Evolutionary conservation across 176 grass and related monocot species (phyloP).

Genomic region (Paspalum vaginatum): DNA sequence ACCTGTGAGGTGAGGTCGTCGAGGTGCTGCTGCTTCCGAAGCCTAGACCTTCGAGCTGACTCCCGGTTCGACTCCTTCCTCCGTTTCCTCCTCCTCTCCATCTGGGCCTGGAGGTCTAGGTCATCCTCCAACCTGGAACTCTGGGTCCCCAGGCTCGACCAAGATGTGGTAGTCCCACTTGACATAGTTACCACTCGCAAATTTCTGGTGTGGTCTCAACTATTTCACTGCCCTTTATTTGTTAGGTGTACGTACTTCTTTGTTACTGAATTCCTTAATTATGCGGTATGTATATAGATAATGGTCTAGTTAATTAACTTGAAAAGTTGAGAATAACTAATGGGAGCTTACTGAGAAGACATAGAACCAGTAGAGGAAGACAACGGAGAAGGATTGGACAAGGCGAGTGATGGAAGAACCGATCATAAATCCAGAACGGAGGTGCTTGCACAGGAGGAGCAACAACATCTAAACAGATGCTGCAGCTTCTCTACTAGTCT

Average conservation of each 20-base stretch:
- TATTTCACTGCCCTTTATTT: conserved; percentile 32
- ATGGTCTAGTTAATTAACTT: conserved; percentile 13
- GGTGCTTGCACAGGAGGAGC: conserved; percentile 63
- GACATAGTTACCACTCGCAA: conserved; percentile 52
- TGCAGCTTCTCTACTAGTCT: conserved; percentile 13
- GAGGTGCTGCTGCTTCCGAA: conserved; percentile 75
- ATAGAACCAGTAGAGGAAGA: conserved; percentile 99
- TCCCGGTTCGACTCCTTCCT: conserved; percentile 93
- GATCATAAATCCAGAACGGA: conserved; percentile 77
- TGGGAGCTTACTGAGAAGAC: conserved; percentile 75
- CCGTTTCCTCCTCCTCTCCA: conserved; percentile 62
- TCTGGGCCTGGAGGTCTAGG: conserved; percentile 43
- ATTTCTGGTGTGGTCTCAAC: not conserved
- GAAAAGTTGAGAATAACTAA: not conserved
- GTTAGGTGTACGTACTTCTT: conserved; percentile 14
- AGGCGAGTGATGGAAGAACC: conserved; percentile 65
- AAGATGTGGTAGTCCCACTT: conserved; percentile 53
- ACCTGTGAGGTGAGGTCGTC: conserved; percentile 67
- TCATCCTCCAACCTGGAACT: conserved; percentile 16
- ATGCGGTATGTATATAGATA: not conserved
- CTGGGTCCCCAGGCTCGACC: conserved; percentile 24
- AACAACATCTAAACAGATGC: conserved; percentile 66
- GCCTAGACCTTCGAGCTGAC: conserved; percentile 68
- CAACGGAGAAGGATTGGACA: conserved; percentile 97
- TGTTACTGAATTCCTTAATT: conserved; percentile 38